Base-by-base conservation (phyloP, 305 asterid genomes). In the Lippia alba region DNA sequence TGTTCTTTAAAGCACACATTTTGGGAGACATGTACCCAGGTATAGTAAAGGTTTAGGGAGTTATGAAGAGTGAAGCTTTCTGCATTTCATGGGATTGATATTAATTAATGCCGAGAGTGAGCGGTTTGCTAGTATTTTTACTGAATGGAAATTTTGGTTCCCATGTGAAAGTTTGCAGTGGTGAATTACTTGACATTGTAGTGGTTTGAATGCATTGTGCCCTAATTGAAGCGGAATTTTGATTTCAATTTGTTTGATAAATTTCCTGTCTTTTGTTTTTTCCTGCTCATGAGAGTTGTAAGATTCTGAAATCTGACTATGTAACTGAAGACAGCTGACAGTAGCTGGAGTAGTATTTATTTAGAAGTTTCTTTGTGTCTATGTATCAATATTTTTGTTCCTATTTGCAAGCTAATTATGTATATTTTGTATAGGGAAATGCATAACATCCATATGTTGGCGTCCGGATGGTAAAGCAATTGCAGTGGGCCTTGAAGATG, bases 381-480 rank as follows among this genome's bases (percentile, higher is more conserved):
- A 61, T 40, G 24, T 39, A 24, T 63, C 53, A 12, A 63, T 16
- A 24, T 34, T 17, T 61, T 24, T 24, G 30, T 50, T 32, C 59
- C 19, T 20, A 1, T 46, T 50, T 19, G n/a, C 55, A 17, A 46
- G 59, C 61, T 66, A 74, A 46, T 44, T 45, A 32, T 24, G 69
- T 53, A 19, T 56, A n/a, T 45, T 57, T 61, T 79, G 17, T 73
- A 16, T 62, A 94, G 99, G 95, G 64, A 89, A 88, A 85, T 67
- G 83, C 80, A 87, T 94, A 73, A 80, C 95, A 66, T 87, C 99
- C 61, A 83, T 91, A 78, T 94, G 97, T 71, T 94, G 99, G 99
- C 95, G 96, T 10, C 99, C 99, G 10, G 97, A 94, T 82, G 99
- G 99, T 61, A 94, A 90, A 77, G 96, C 86, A 34, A 85, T 94